Evolutionary conservation across 2,329 filamentous ascomycete species (phyloP), one percentile per base, ranked within the genome.

Genomic region (Diaporthe humulicola): DNA sequence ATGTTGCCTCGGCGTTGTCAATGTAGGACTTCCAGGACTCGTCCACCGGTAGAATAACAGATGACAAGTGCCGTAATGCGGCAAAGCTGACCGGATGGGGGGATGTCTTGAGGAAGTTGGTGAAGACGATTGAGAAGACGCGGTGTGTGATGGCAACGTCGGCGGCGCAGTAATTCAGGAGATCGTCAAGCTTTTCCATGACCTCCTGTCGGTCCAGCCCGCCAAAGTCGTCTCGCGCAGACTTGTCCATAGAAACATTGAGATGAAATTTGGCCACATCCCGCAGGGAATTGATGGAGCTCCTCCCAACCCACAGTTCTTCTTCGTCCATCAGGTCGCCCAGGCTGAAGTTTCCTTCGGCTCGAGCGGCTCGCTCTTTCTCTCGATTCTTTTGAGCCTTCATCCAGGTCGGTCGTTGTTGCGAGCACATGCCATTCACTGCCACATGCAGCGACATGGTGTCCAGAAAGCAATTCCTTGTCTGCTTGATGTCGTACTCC

Each of bases 381-480:
- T 98, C 96, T 74, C 93, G 90, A 77, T 93, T 95, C 85, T 99
- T 99, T 82, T 95, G 94, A 83, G 98, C 95, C 83, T 95, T 97
- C 93, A 98, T 95, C 97, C 97, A 99, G 0, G 95, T 98, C 12
- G 97, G 97, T 67, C 97, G 91, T 83, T 99, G 97, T 78, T 94
- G 93, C 30, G 97, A 98, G 84, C 97, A 99, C 97, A 99, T 99
- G 76, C 97, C 97, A 81, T 99, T 99, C 33, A 98, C 96, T 3
- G 97, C 97, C 10, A 98, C 96, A 82, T 99, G 97, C 28, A 99
- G 87, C 2, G 96, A 98, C 97, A 99, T 99, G 40, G 97, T 99
- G 82, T 99, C 97, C 70, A 99, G 85, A 81, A 98, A 99, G 57
- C 91, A 93, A 78, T 95, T 98, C 52, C 92, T 91, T 1, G 95